Evolutionary conservation across 805 yeast genomes (phyloP), one percentile per base, ranked within the genome.

Genomic region (Hemisphaericaspora nanyangensis): DNA sequence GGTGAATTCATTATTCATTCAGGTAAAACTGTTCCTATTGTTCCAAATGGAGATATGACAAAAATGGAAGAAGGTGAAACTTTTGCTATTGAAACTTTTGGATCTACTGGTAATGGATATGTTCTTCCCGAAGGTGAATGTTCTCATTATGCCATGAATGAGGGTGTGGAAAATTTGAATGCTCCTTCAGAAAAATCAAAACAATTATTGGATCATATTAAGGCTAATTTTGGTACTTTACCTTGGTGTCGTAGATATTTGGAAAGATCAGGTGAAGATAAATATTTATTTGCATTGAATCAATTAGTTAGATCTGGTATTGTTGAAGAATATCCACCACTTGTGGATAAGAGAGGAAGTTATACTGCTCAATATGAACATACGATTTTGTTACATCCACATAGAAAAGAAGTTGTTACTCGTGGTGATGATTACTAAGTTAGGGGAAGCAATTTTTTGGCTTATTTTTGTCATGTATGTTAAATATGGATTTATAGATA

Each of bases 31-130:
- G 98, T 93, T 34, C 99, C 99, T 13, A 93, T 93, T 54, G 95
- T 93, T 26, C 84, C 90, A 54, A 86, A 86, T 54, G 91, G 89
- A 6, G 99, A 93, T 60, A 77, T 77, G 61, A 93, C 98, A 8
- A 91, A 91, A 74, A 91, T 93, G 96, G 99, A 93, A 62, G 99
- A 93, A 69, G 96, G 96, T 47, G 99, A 93, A 63, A 82, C 88
- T 2, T 91, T 87, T 71, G 99, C 99, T 44, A 91, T 93, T 56
- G 99, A 93, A 67, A 93, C 99, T 3, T 93, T 93, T 56, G 99
- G 99, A 10, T 78, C 96, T 31, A 93, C 99, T 1, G 99, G 99
- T 45, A 77, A 84, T 43, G 99, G 98, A 27, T 83, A 82, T 51
- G 98, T 93, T 26, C 68, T 82, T 34, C 68, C 80, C 6, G 83